Evolutionary conservation across 345 rosid genomes (phyloP), one percentile per base, ranked within the genome.

Genomic region (Angophora floribunda): DNA sequence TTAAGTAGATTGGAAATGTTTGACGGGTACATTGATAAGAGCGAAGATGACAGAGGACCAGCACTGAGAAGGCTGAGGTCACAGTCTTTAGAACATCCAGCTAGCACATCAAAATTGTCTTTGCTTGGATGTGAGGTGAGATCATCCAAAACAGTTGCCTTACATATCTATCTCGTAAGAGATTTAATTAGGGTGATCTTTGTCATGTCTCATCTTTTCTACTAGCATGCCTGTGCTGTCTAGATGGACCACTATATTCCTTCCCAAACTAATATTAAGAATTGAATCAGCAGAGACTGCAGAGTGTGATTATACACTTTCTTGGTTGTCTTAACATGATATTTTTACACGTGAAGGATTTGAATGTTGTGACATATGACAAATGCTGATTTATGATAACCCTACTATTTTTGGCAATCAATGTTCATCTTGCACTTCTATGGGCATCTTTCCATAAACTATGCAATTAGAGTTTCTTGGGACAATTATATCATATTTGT

Each of bases 91-190:
- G 90, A 91, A 75, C 89, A 89, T 89, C 92, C 94, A 80, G 91
- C 92, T 88, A 92, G 91, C 88, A 90, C 93, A 89, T 89, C 90
- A 80, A 88, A 90, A 79, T 89, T 88, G n/a, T 86, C 87, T 13
- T 87, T 85, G 78, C 85, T 86, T 30, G 85, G 87, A 51, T 87
- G 91, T 90, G 91, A 93, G 98, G 99, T 96, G 86, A 89, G 95
- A 90, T 80, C 88, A 92, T 89, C 91, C 94, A 95, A 96, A 94
- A 92, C 88, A 93, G 82, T 70, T 36, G 26, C 63, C 63, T 57
- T 57, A 57, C 82, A 36, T 36, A 9, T 70, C 45, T 70, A 70
- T 47, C 22, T 85, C 16, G 26, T 52, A 30, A 85, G 59, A 51
- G 22, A 51, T n/a, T n/a, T 15, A 47, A n/a, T 51, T 21, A 51